These are phyloP conservation scores for Daldinia grandis DNA, from an alignment of 495 filamentous ascomycete genomes.

Conservation along the genomic window DNA sequence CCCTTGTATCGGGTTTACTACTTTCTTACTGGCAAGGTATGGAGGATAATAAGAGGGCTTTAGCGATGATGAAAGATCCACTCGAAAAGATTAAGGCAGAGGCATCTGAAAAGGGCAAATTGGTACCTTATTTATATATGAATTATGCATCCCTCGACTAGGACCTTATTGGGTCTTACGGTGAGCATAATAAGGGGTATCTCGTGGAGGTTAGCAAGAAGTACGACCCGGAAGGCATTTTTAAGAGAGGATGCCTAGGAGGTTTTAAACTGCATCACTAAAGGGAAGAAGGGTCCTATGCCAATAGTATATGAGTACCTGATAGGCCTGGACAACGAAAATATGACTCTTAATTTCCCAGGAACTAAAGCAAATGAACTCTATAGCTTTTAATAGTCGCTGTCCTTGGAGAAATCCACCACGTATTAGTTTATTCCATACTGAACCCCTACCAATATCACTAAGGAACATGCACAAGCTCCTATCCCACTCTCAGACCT, in stretches of 20 bases:
- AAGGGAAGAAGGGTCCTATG: not conserved
- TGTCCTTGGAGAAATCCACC: not conserved
- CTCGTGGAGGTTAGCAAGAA: not conserved
- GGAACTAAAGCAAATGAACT: not conserved
- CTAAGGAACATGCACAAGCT: not conserved
- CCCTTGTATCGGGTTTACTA: no score
- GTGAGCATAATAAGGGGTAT: no score
- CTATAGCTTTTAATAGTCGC: not conserved
- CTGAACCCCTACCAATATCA: not conserved
- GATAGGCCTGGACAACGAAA: not conserved
- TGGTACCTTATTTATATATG: no score
- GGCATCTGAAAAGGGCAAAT: no score
- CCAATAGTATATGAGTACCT: not conserved
- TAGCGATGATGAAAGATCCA: no score
- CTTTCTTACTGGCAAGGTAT: no score
- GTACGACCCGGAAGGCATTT: not conserved
- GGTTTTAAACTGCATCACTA: not conserved
- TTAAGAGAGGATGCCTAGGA: not conserved
- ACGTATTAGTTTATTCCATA: not conserved
- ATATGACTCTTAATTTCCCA: not conserved
- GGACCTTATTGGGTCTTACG: no score
- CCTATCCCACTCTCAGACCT: not conserved
- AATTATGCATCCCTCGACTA: no score
- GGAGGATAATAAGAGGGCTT: no score
- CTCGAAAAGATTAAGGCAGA: no score